Evolutionary conservation across 164 flowering plant species (phyloP).

Genomic region (Vitis labrusca): DNA sequence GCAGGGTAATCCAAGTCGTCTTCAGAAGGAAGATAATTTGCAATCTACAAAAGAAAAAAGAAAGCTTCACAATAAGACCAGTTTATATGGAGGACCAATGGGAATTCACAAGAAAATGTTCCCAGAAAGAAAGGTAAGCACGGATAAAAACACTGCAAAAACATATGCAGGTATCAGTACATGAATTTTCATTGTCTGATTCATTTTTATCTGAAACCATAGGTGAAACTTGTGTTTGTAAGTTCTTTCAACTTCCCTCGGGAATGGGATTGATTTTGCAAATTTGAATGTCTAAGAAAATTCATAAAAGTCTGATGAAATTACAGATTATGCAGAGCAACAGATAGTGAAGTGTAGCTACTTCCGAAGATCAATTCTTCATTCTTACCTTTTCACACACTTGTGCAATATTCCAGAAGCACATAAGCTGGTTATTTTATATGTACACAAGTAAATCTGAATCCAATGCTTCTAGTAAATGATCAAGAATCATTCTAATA

Average conservation of each 20-base stretch:
- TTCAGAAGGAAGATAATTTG: conserved; percentile 80
- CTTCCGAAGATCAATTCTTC: neutral
- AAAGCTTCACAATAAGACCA: neutral
- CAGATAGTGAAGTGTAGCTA: neutral
- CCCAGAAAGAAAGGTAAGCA: neutral
- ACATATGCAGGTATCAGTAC: neutral
- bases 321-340: neutral
- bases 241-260: neutral
- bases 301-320: neutral
- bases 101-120: neutral
- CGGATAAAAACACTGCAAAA: neutral
- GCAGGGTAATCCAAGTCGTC: conserved; percentile 94
- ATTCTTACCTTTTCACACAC: neutral
- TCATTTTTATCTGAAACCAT: neutral
- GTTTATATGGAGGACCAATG: neutral
- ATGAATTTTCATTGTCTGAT: neutral
- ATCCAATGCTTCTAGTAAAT: neutral
- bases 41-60: conserved; percentile 56
- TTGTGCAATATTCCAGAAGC: neutral
- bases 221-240: neutral
- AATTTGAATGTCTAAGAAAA: neutral
- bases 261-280: neutral
- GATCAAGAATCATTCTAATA: neutral
- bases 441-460: neutral
- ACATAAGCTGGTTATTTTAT: neutral